Evolutionary conservation across 2,329 filamentous ascomycete genomes (phyloP), one percentile per base, ranked within the genome.

Genomic region (Aphanocladium album): DNA sequence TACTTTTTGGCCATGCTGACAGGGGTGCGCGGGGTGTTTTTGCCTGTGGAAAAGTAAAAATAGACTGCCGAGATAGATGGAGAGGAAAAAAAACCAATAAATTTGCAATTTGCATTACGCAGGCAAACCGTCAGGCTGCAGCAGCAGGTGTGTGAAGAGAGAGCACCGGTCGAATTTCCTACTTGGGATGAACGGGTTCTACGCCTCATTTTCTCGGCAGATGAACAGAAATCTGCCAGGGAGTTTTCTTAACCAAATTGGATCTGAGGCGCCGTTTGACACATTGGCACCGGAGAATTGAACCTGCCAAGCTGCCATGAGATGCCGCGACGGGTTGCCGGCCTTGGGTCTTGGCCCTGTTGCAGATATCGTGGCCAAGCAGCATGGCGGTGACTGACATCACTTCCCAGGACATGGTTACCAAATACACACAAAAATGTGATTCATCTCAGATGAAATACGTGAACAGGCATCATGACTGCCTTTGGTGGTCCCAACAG

Each of bases 1-100:
- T 83, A 83, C 59, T 84, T 83, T 60, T 69, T 84, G 68, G 80
- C 79, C 1, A 81, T 83, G 76, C 62, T 82, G 65, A 79, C 77
- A 16, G 45, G 52, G 35, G 45, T 41, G 16, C 52, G 35, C 35
- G 59, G 21, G 7, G 25, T 27, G 21, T 56, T 60, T 56, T 23
- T 56, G 41, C 21, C 35, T 25, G 5, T 17, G 19, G 25, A 41
- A n/a, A 35, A 14, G 2, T 8, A 5, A 3, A 16, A 23, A 35
- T 37, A 7, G 35, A 6, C 17, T 41, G 3, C 27, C 30, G 5
- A 5, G 30, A 5, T 5, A 30, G 30, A 30, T 30, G 9, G 5
- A 30, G 30, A 30, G 30, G 30, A 30, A 30, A 9, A 30, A 30
- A 9, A 30, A 43, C 14, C 39, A 43, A 17, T 16, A 43, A n/a